A percentile compares a stretch with the other conserved stretches of the same genome.
Evolutionary conservation across 192 early-diverging fungal species (phyloP).

Genomic region (Tieghemiomyces parasiticus): DNA sequence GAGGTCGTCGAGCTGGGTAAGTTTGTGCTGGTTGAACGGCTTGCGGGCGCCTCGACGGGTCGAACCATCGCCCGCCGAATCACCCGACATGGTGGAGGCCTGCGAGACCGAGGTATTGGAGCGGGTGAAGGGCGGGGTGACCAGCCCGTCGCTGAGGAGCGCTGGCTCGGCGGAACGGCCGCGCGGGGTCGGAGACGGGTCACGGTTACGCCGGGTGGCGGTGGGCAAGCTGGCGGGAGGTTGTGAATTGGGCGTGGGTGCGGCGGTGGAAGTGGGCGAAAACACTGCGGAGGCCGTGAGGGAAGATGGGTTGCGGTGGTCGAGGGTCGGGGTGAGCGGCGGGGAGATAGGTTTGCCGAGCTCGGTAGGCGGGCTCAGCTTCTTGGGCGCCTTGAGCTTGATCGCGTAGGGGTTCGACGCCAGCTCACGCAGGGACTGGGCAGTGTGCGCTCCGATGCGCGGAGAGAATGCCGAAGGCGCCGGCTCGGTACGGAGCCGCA

Average conservation of each 20-base stretch:
- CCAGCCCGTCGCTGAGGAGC: not conserved
- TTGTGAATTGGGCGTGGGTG: not conserved
- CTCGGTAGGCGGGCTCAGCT: not conserved
- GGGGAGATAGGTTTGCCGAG: not conserved
- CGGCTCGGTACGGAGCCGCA: not conserved
- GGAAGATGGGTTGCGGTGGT: no score
- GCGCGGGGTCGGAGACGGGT: not conserved
- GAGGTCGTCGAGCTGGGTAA: not conserved
- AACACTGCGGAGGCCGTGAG: no score
- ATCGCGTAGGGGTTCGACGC: not conserved
- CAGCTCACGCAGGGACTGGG: constrained; percentile 1
- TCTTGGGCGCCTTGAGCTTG: not conserved
- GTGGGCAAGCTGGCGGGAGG: not conserved
- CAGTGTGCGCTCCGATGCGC: not conserved
- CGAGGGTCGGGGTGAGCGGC: not conserved
- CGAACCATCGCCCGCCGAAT: not conserved
- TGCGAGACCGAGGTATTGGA: constrained; percentile 2
- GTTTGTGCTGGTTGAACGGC: not conserved
- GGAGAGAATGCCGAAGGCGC: constrained; percentile 6
- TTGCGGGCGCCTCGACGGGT: not conserved
- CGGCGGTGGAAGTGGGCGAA: not conserved
- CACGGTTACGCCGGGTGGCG: not conserved
- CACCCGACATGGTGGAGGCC: not conserved
- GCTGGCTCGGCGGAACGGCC: not conserved
- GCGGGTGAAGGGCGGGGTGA: not conserved